These are phyloP conservation scores for Dryas drummondii DNA, from an alignment of 306 rosid species.

Conservation along the genomic window DNA sequence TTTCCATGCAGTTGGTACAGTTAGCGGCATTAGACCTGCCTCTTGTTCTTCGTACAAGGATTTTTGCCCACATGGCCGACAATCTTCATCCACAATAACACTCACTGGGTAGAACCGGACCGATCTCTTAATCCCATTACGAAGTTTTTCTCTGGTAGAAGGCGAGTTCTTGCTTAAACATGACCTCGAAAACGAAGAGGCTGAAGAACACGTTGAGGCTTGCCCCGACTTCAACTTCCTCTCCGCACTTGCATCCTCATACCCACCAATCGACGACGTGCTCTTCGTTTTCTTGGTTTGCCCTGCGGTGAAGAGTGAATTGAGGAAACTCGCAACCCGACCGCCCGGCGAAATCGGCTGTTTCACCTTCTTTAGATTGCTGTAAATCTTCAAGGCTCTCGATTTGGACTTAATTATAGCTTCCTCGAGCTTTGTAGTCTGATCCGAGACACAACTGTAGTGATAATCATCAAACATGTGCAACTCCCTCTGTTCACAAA, in stretches of 20 bases:
- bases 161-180: slow-evolving; percentile 74
- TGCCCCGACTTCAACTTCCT: slow-evolving; percentile 39
- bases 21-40: slow-evolving; percentile 31
- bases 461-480: slow-evolving; percentile 30
- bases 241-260: slow-evolving; percentile 21
- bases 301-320: slow-evolving; percentile 53
- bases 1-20: slow-evolving; percentile 62
- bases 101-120: slow-evolving; percentile 82
- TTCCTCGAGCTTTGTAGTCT: slow-evolving; percentile 25
- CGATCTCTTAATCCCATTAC: slow-evolving; percentile 55
- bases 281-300: slow-evolving; percentile 34
- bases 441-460: slow-evolving; percentile 15
- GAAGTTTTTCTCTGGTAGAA: slow-evolving; percentile 45
- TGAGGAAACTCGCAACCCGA: slow-evolving; percentile 60
- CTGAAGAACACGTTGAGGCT: slow-evolving; percentile 69
- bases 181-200: slow-evolving; percentile 73
- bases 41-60: slow-evolving; percentile 45
- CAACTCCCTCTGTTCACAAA: slow-evolving; percentile 20
- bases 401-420: slow-evolving; percentile 63
- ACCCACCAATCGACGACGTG: slow-evolving; percentile 18
- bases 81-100: slow-evolving; percentile 68
- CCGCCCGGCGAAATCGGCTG: slow-evolving; percentile 91
- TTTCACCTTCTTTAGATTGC: slow-evolving; percentile 80
- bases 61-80: slow-evolving; percentile 62
- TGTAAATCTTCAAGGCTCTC: slow-evolving; percentile 71